phyloP scores from a whole-genome alignment of 1,284 basidiomycete genomes.

The Acaromyces ingoldii region DNA sequence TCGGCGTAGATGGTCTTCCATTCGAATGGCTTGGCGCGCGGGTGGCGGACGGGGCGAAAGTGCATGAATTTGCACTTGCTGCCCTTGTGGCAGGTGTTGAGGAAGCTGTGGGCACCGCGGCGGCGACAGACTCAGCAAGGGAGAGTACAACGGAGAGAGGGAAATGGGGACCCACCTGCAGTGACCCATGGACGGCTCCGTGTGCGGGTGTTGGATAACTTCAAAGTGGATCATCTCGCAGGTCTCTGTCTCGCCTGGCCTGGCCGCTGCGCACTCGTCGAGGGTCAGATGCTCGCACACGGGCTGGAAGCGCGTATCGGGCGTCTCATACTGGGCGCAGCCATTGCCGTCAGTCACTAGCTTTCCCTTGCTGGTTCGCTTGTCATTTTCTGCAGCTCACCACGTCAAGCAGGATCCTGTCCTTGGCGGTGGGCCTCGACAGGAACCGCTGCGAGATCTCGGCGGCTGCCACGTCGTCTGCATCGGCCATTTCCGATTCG shows the following conservation, averaged over 20 bases:
- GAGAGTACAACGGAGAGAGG: constrained; percentile 34
- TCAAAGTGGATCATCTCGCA: constrained; percentile 32
- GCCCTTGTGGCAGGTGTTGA: neutral
- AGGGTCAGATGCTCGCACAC: constrained; percentile 41
- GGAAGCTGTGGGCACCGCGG: neutral
- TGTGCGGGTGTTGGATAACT: constrained; percentile 37
- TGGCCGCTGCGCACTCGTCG: constrained; percentile 21
- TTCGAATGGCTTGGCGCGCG: constrained; percentile 17
- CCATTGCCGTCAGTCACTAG: neutral
- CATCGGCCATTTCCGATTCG: too few species aligned
- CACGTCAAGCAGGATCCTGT: constrained; percentile 27
- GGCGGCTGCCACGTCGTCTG: too few species aligned
- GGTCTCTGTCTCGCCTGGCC: neutral
- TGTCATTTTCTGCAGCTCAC: constrained; percentile 13
- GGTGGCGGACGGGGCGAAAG: constrained; percentile 31
- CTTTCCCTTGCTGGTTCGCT: neutral
- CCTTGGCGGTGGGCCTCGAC: constrained; percentile 37
- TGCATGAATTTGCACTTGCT: constrained; percentile 27
- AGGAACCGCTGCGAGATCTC: constrained; percentile 30
- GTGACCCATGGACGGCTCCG: constrained; percentile 39
- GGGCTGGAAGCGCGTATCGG: constrained; percentile 33
- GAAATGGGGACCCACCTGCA: constrained; percentile 35
- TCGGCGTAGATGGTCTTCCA: constrained; percentile 23
- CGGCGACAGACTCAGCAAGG: constrained; percentile 35
- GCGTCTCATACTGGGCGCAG: constrained; percentile 19